A percentile compares a stretch with the other conserved stretches of the same genome.
Evolutionary conservation across 371 early-diverging fungal species (phyloP).

Genomic region (Nematocida ausubeli): DNA sequence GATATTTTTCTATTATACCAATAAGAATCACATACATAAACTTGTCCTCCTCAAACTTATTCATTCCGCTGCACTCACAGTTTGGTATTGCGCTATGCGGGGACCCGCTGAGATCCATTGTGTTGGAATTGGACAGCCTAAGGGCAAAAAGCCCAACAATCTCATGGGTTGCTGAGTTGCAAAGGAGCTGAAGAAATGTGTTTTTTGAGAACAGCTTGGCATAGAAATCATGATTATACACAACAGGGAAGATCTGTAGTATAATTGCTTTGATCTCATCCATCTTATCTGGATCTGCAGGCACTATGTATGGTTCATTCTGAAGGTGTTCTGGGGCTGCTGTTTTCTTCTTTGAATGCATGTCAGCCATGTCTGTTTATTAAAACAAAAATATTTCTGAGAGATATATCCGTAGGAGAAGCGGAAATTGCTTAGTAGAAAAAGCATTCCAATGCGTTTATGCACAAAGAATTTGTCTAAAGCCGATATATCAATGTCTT

Average conservation of each 20-base stretch:
- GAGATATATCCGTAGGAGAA: background rate
- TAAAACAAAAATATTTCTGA: conserved; percentile 16
- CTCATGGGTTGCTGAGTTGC: background rate
- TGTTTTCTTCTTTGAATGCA: background rate
- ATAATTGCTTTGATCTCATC: conserved; percentile 12
- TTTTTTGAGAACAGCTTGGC: conserved; percentile 12
- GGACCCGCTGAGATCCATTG: background rate
- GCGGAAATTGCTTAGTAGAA: too few relatives aligned
- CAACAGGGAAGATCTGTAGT: conserved; percentile 29
- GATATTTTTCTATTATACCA: background rate
- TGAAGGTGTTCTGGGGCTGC: background rate
- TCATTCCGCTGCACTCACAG: background rate
- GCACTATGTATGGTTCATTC: background rate
- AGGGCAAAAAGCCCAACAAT: conserved; percentile 8
- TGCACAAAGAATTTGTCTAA: too few relatives aligned
- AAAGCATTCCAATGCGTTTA: too few relatives aligned
- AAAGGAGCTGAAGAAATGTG: background rate
- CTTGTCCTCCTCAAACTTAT: background rate
- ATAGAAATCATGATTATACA: conserved; percentile 35
- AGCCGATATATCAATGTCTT: too few relatives aligned
- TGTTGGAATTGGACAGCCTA: background rate
- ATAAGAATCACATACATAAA: conserved; percentile 33
- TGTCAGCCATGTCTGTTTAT: conserved; percentile 11
- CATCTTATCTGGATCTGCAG: background rate
- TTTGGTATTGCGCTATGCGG: background rate